Percentiles rank a stretch among this genome's conserved stretches.
These are phyloP conservation scores for Chrysosporium keratinophilum DNA, from an alignment of 2,329 filamentous ascomycete species.

Conservation along the genomic window DNA sequence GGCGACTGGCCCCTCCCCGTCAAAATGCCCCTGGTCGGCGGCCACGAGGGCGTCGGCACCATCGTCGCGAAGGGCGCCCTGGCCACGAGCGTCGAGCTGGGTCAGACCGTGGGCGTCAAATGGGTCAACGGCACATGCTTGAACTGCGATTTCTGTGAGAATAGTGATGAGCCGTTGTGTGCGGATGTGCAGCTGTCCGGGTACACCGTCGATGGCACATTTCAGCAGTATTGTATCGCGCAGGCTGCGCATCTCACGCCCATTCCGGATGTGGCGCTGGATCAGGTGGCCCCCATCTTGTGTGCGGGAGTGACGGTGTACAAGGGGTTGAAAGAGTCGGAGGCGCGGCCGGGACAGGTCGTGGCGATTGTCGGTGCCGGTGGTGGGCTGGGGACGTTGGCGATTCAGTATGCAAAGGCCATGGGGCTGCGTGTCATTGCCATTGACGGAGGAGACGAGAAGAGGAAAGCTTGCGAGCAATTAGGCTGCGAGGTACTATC, in stretches of 20 bases:
- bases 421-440: conserved; percentile 76
- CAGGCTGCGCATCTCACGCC: conserved; percentile 77
- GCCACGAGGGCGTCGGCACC: conserved; percentile 67
- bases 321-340: conserved; percentile 82
- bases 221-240: conserved; percentile 84
- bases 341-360: conserved; percentile 60
- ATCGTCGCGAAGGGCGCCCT: conserved; percentile 71
- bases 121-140: conserved; percentile 88
- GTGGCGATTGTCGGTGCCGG: conserved; percentile 81
- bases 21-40: conserved; percentile 78
- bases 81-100: conserved; percentile 66
- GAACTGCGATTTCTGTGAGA: conserved; percentile 70
- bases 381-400: conserved; percentile 68
- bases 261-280: conserved; percentile 67
- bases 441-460: conserved; percentile 75
- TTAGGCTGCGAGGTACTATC: conserved; percentile 52
- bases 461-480: conserved; percentile 54
- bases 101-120: conserved; percentile 78
- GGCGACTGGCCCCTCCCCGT: conserved; percentile 80
- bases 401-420: conserved; percentile 78
- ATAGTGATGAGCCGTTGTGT: conserved; percentile 75
- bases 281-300: conserved; percentile 67
- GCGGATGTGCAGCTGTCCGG: conserved; percentile 64
- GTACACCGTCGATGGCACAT: conserved; percentile 85
- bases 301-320: conserved; percentile 84